Conservation (phyloP, 495 filamentous ascomycete genomes). For the Polyplosphaeria fusca region DNA sequence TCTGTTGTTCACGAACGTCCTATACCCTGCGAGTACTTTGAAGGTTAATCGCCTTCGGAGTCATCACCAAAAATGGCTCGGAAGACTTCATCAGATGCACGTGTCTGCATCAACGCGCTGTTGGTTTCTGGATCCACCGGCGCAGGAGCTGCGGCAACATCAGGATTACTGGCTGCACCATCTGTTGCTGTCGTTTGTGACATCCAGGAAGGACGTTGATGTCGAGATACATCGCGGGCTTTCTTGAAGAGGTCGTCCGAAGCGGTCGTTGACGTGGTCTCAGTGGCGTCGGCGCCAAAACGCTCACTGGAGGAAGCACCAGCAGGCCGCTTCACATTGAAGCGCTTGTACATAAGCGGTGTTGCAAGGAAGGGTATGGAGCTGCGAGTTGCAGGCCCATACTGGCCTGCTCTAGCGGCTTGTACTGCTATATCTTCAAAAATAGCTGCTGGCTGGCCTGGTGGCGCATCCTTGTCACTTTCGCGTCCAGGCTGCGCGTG, state of each 20-base stretch:
- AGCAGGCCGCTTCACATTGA: slow-evolving; percentile 74
- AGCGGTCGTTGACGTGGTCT: slow-evolving; percentile 31
- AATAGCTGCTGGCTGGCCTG: slow-evolving; percentile 60
- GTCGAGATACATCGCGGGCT: neutral
- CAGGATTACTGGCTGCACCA: neutral
- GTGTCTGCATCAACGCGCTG: slow-evolving; percentile 77
- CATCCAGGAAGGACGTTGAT: slow-evolving; percentile 9
- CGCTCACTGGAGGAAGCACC: slow-evolving; percentile 54
- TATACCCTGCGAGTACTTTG: no score
- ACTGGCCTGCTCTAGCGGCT: slow-evolving; percentile 91
- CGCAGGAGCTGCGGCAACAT: neutral
- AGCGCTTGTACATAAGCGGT: slow-evolving; percentile 85
- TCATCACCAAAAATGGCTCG: slow-evolving; percentile 91
- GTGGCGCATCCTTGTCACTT: slow-evolving; percentile 39
- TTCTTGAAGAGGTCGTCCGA: neutral
- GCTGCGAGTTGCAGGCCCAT: slow-evolving; percentile 77
- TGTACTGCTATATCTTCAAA: slow-evolving; percentile 75
- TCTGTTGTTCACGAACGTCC: no score
- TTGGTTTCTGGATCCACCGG: slow-evolving; percentile 73
- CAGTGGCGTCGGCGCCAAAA: slow-evolving; percentile 49
- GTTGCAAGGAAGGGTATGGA: slow-evolving; percentile 74
- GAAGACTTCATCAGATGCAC: slow-evolving; percentile 86
- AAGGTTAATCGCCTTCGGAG: slow-evolving; percentile 7
- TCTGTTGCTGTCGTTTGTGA: neutral
- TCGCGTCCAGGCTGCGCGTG: slow-evolving; percentile 26